These are phyloP conservation scores for Solanum gandarillasii DNA, from an alignment of 257 asterid genomes.

Conservation along the genomic window DNA sequence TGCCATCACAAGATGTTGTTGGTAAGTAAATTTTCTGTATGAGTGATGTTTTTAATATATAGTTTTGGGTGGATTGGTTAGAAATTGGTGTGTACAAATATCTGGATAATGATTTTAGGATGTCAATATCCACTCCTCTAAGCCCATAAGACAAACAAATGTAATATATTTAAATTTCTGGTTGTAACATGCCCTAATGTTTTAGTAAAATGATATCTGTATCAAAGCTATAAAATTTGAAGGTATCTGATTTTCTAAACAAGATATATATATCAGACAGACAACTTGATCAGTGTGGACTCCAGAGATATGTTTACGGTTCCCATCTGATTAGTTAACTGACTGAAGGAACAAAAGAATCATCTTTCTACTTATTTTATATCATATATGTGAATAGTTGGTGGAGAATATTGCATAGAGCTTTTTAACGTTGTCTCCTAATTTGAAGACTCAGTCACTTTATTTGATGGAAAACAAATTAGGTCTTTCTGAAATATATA, in stretches of 20 bases:
- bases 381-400: not conserved
- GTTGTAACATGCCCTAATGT: not conserved
- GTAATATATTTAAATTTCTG: not conserved
- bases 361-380: not conserved
- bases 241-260: not conserved
- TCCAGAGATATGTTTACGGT: not conserved
- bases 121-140: not conserved
- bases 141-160: not conserved
- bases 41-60: not conserved
- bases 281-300: not conserved
- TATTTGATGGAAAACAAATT: not conserved
- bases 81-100: not conserved
- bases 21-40: constrained; percentile 39
- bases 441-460: not conserved
- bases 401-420: not conserved
- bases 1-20: constrained; percentile 82
- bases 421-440: not conserved
- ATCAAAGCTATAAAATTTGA: not conserved
- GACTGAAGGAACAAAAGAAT: not conserved
- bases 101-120: not conserved
- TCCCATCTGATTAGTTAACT: not conserved
- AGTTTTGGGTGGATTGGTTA: not conserved
- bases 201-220: not conserved
- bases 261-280: not conserved
- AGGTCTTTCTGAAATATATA: not conserved